A percentile compares a stretch with the other conserved stretches of the same genome.
phyloP scores from a whole-genome alignment of 31 red algal species.

The Asparagopsis taxiformis region DNA sequence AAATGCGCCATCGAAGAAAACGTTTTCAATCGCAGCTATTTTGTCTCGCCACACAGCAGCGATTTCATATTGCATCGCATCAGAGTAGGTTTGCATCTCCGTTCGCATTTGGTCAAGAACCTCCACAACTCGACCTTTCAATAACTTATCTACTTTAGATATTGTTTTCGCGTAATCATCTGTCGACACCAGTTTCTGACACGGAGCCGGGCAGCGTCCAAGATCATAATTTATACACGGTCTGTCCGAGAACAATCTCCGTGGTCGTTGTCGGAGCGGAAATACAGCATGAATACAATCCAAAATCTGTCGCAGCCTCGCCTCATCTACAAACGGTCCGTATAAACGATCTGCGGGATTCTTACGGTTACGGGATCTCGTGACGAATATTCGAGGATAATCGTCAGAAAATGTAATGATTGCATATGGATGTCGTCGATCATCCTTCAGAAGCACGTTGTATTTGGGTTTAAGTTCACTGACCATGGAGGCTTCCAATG shows the following conservation, averaged over 20 bases:
- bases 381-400: constrained; percentile 58
- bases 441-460: constrained; percentile 79
- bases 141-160: constrained; percentile 37
- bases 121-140: constrained; percentile 47
- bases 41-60: constrained; percentile 65
- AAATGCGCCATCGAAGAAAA: background rate
- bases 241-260: constrained; percentile 32
- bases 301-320: constrained; percentile 31
- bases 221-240: constrained; percentile 83
- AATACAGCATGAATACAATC: constrained; percentile 33
- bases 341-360: constrained; percentile 33
- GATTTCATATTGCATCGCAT: constrained; percentile 36
- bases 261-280: constrained; percentile 63
- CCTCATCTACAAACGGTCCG: constrained; percentile 76
- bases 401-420: constrained; percentile 50
- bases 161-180: constrained; percentile 43
- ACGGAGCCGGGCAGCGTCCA: constrained; percentile 70
- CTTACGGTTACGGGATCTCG: constrained; percentile 10
- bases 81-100: constrained; percentile 39
- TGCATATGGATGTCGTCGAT: constrained; percentile 72
- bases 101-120: constrained; percentile 31
- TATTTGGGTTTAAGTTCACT: constrained; percentile 46
- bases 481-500: constrained; percentile 63
- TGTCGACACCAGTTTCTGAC: constrained; percentile 49
- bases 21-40: constrained; percentile 16